Conservation (phyloP, 176 grass and related monocot species). For the Tillandsia fasciculata region DNA sequence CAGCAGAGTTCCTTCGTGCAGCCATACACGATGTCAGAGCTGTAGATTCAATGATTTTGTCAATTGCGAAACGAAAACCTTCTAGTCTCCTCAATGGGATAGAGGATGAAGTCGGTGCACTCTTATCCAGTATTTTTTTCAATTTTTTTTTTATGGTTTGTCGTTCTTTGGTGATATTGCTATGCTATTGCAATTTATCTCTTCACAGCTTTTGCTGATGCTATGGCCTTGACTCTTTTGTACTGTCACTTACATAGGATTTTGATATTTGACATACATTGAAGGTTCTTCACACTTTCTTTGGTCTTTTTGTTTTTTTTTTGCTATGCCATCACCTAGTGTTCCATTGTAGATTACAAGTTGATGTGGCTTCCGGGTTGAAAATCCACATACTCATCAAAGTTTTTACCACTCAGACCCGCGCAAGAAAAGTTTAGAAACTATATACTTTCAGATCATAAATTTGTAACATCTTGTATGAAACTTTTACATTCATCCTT, state of each 20-base stretch:
- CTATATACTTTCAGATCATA: too few species aligned
- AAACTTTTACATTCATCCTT: too few species aligned
- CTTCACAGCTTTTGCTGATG: not conserved
- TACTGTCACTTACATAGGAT: not conserved
- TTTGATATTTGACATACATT: not conserved
- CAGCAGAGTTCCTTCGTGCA: slow-evolving; percentile 93
- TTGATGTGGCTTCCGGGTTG: too few species aligned
- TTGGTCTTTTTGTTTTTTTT: too few species aligned
- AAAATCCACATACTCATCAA: too few species aligned
- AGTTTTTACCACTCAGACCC: too few species aligned
- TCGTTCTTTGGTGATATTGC: not conserved
- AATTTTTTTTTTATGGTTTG: slow-evolving; percentile 9
- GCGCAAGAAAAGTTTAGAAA: too few species aligned
- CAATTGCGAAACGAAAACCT: slow-evolving; percentile 53
- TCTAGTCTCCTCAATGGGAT: slow-evolving; percentile 50
- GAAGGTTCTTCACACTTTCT: too few species aligned
- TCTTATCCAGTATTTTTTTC: slow-evolving; percentile 13
- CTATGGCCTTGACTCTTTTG: not conserved
- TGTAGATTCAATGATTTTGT: slow-evolving; percentile 65
- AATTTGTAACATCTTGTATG: too few species aligned
- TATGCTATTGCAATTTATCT: not conserved
- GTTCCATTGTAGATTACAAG: too few species aligned
- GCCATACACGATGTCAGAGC: slow-evolving; percentile 80
- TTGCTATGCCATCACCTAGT: too few species aligned
- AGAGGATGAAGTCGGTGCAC: slow-evolving; percentile 57